Conservation (phyloP, 2,329 filamentous ascomycete genomes). For the Clonostachys byssicola region DNA sequence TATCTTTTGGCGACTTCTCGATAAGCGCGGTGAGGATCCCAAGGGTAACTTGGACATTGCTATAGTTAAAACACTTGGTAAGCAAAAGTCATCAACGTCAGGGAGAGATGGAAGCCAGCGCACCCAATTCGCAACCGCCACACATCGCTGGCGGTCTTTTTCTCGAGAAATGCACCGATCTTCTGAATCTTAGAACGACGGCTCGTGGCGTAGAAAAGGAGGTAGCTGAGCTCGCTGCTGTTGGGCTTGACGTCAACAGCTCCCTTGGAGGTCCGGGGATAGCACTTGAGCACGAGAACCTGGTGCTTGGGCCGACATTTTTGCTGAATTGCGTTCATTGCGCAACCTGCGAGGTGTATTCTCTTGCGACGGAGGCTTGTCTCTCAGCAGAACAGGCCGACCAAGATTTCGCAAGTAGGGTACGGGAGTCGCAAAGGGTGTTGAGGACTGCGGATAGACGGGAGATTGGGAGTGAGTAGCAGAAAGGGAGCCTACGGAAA, state of each 20-base stretch:
- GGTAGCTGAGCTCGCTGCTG: constrained; percentile 92
- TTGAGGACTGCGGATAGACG: too few species aligned
- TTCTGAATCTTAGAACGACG: constrained; percentile 94
- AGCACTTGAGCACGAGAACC: constrained; percentile 93
- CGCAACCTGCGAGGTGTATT: not conserved
- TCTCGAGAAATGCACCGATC: constrained; percentile 90
- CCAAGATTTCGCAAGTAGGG: too few species aligned
- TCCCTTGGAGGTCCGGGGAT: constrained; percentile 87
- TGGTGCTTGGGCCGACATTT: constrained; percentile 91
- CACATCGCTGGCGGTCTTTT: constrained; percentile 87
- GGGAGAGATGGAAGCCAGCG: constrained; percentile 14
- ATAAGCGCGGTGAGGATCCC: constrained; percentile 89
- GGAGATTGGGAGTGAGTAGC: too few species aligned
- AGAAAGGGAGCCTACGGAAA: too few species aligned
- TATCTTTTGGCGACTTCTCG: constrained; percentile 86
- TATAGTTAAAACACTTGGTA: constrained; percentile 23
- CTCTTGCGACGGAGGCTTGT: too few species aligned
- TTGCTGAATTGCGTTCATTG: constrained; percentile 62
- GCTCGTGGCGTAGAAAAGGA: constrained; percentile 94
- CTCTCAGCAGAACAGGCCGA: too few species aligned
- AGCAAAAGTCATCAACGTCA: constrained; percentile 1
- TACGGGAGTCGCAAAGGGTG: too few species aligned
- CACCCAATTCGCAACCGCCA: constrained; percentile 85
- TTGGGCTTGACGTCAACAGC: constrained; percentile 93
- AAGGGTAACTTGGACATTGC: constrained; percentile 91